Evolutionary conservation across 257 asterid genomes (phyloP), one percentile per base, ranked within the genome.

Genomic region (Anisodus tanguticus): DNA sequence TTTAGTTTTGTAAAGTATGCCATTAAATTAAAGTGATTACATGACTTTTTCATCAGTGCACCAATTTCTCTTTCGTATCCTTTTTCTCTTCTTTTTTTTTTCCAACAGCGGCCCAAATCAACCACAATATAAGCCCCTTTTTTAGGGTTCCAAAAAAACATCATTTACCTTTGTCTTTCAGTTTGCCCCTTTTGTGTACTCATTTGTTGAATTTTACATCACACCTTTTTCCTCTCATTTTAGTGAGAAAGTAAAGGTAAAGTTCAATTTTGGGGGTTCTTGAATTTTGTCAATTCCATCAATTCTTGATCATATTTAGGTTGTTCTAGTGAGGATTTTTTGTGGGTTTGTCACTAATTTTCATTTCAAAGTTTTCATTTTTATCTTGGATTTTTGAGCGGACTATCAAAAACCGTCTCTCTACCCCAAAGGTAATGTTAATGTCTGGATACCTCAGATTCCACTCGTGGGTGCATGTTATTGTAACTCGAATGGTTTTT

Each of bases 91-190:
- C 0, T 22, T 22, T 22, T 22, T 59, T 60, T 11, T 11, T 8
- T 2, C 43, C 16, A 82, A 68, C 81, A 47, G 85, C 85, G 85
- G 85, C 68, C 85, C 85, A 54, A 68, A 68, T 82, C 85, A 9
- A 43, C 63, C 63, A 58, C 69, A 71, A 67, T 82, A 69, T 67
- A 82, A 82, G 81, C 69, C 81, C 58, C 66, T 12, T 45, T 35
- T 37, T 69, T 82, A 82, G 85, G 85, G 85, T 82, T 82, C 43
- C 85, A 53, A 77, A 26, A 77, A 76, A 77, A 53, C 49, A 77
- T 53, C 64, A 2, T 22, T 69, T 13, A 2, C 82, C 26, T 53
- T 77, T 15, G 26, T 53, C 76, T 81, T 66, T 43, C 49, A 8
- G 13, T 58, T 57, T n/a, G 26, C 83, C n/a, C 66, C 39, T 66